phyloP scores from a whole-genome alignment of 2,329 filamentous ascomycete genomes.

The Aspergillus quadrilineatus region DNA sequence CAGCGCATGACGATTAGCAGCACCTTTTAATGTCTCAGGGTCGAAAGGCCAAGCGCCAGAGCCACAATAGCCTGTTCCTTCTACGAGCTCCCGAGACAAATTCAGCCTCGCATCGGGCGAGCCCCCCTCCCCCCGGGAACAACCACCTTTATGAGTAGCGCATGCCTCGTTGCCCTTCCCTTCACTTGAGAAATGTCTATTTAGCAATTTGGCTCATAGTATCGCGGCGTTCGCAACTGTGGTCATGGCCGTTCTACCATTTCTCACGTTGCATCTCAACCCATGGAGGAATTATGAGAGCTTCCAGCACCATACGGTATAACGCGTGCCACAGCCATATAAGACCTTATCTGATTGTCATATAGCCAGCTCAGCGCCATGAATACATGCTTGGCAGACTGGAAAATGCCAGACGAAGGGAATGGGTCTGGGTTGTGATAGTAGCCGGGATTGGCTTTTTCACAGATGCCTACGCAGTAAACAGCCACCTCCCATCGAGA shows the following conservation, averaged over 20 bases:
- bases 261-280: slow-evolving; percentile 13
- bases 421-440: slow-evolving; percentile 18
- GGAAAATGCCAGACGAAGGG: slow-evolving; percentile 15
- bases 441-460: slow-evolving; percentile 19
- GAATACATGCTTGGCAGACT: slow-evolving; percentile 15
- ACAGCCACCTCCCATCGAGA: background rate
- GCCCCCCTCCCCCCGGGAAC: too few relatives aligned
- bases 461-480: slow-evolving; percentile 17
- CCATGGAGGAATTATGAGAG: slow-evolving; percentile 17
- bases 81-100: background rate
- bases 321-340: background rate
- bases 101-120: slow-evolving; percentile 5
- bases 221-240: too few relatives aligned
- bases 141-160: background rate
- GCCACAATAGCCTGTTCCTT: background rate
- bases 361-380: slow-evolving; percentile 15
- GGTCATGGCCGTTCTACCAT: too few relatives aligned
- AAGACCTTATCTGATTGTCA: background rate
- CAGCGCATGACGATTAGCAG: too few relatives aligned
- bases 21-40: too few relatives aligned
- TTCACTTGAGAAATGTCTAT: too few relatives aligned
- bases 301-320: slow-evolving; percentile 15
- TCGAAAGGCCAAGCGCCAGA: background rate
- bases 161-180: background rate
- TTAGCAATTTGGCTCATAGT: too few relatives aligned